Base-by-base conservation (phyloP, 2,329 filamentous ascomycete genomes). In the Aspergillus pseudoterreus region DNA sequence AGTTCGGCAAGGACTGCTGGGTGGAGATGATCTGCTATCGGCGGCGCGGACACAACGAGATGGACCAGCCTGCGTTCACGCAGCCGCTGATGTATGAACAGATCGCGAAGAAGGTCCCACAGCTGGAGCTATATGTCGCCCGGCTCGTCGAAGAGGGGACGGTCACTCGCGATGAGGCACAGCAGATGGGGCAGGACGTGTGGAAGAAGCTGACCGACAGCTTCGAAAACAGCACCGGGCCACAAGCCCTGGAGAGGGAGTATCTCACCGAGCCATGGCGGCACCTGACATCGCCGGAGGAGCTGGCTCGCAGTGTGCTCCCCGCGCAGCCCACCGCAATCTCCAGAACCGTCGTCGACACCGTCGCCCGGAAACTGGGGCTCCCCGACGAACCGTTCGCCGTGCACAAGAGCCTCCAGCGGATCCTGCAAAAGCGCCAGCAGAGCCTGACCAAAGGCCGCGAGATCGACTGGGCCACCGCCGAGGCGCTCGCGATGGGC, bases 31-130 rank as follows among this genome's bases (percentile, higher is more conserved):
- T 97, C 68, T 99, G 94, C 82, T 99, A 99, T 82, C 88, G 94
- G 68, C 97, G 96, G 79, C 85, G 96, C 73, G 94, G 94, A 57
- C 94, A 99, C 84, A 99, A 99, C 77, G 94, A 99, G 80, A 97
- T 94, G 8, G 94, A 99, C 71, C 94, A 99, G 79, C 94, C 94
- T 44, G 96, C 92, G 38, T 99, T 99, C 81, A 99, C 94, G n/a
- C 94, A 99, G 72, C 94, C 94, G 39, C 78, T 96, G 62, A 99
- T 99, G 94, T 99, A 99, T 84, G 96, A 97, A 85, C 88, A 88
- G 67, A 97, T 99, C 62, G 81, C 86, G 53, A 90, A 97, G 71
- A 82, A 86, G 58, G 84, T 87, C 41, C 88, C 94, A 69, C 85
- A 97, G 52, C 30, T 46, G 12, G 87, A 95, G 69, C 89, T 90